Conservation (phyloP, 192 early-diverging fungal genomes). For the Paraglomus occultum region DNA sequence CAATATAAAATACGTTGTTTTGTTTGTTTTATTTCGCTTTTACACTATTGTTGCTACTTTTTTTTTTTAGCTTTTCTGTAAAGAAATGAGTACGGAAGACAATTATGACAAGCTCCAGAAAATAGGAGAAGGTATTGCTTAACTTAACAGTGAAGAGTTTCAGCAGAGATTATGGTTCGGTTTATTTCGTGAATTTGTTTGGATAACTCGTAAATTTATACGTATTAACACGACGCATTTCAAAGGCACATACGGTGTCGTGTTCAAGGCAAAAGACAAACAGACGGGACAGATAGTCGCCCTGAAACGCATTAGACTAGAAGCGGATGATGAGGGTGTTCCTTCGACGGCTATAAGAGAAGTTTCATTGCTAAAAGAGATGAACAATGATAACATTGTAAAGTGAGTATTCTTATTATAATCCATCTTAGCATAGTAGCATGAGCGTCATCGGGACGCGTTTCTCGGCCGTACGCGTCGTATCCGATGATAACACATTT, state of each 20-base stretch:
- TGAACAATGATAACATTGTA: conserved; percentile 70
- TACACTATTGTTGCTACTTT: too few relatives aligned
- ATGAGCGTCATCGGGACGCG: not conserved
- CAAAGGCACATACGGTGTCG: conserved; percentile 80
- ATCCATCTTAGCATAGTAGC: not conserved
- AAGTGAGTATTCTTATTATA: conserved; percentile 44
- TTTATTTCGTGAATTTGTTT: too few relatives aligned
- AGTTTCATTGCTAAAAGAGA: conserved; percentile 69
- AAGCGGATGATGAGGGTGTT: conserved; percentile 58
- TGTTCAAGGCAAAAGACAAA: conserved; percentile 70
- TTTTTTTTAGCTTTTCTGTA: too few relatives aligned
- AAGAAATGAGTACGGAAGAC: conserved; percentile 26
- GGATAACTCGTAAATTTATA: too few relatives aligned
- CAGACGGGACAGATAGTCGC: conserved; percentile 61
- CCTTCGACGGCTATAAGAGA: conserved; percentile 68
- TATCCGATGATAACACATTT: not conserved
- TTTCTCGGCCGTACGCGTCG: too few relatives aligned
- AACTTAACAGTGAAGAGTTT: not conserved
- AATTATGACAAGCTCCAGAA: conserved; percentile 73
- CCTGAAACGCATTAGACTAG: conserved; percentile 71
- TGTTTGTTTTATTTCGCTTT: too few relatives aligned
- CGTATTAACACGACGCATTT: too few relatives aligned
- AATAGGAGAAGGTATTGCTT: conserved; percentile 55
- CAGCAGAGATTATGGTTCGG: not conserved
- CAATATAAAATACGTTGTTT: too few relatives aligned